Percentiles rank a stretch among this genome's conserved stretches.
Evolutionary conservation across 2,329 filamentous ascomycete species (phyloP).

Genomic region (Fusarium sp.): DNA sequence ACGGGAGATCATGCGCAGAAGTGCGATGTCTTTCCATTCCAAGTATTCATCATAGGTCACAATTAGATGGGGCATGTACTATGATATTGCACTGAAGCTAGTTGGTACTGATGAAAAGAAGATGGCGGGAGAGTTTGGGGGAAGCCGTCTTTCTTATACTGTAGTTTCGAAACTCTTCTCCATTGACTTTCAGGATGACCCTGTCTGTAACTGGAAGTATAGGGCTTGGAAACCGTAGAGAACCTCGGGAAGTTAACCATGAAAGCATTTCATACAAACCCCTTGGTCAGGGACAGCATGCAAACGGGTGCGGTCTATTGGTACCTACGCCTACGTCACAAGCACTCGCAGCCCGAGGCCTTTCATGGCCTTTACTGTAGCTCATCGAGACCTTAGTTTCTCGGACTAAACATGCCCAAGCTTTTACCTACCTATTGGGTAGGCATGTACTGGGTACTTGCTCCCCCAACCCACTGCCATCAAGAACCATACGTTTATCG

Average conservation of each 20-base stretch:
- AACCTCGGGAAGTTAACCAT: not conserved
- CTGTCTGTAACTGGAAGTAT: not conserved
- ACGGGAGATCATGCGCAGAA: not conserved
- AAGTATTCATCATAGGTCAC: not conserved
- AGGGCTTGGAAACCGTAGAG: not conserved
- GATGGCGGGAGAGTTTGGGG: not conserved
- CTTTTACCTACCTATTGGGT: not conserved
- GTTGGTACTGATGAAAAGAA: not conserved
- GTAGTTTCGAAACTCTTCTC: not conserved
- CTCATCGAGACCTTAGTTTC: not conserved
- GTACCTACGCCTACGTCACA: not conserved
- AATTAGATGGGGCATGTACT: not conserved
- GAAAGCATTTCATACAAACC: not conserved
- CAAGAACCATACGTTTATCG: slow-evolving; percentile 30
- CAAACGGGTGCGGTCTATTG: not conserved
- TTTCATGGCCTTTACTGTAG: not conserved
- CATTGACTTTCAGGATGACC: not conserved
- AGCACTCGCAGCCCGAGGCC: not conserved
- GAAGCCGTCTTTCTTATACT: not conserved
- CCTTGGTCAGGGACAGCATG: not conserved
- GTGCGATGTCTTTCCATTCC: not conserved
- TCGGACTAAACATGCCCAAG: not conserved
- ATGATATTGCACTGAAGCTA: not conserved
- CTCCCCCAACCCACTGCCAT: not conserved
- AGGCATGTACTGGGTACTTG: not conserved